A percentile compares a stretch with the other conserved stretches of the same genome.
Evolutionary conservation across 176 grass and related monocot species (phyloP).

Genomic region (Zoysia japonica): DNA sequence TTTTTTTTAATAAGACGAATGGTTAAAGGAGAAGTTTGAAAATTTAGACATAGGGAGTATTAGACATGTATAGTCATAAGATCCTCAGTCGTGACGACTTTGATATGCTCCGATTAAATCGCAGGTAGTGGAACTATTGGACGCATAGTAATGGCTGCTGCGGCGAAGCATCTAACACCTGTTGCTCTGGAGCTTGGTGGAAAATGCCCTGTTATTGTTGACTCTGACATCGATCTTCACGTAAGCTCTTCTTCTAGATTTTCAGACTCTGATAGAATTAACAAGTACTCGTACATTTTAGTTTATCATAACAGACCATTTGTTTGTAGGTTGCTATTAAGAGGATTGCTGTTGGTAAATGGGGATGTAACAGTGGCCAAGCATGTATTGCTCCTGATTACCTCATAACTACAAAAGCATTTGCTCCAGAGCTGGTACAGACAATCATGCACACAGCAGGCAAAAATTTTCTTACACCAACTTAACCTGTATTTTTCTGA

Average conservation of each 20-base stretch:
- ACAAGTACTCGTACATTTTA: neutral
- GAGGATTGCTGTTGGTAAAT: conserved; percentile 88
- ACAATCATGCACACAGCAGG: neutral
- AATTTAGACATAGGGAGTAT: too few relatives aligned
- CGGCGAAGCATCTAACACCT: conserved; percentile 87
- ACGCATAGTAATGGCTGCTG: conserved; percentile 75
- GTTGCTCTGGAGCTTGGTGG: conserved; percentile 89
- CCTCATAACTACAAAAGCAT: conserved; percentile 87
- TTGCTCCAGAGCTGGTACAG: conserved; percentile 76
- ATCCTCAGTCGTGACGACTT: neutral
- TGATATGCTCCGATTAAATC: neutral
- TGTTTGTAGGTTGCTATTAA: conserved; percentile 59
- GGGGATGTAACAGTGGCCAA: conserved; percentile 95
- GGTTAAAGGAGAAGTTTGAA: too few relatives aligned
- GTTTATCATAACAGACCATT: conserved; percentile 15
- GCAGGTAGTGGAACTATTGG: conserved; percentile 74
- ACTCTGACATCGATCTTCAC: conserved; percentile 71
- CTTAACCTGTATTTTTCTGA: conserved; percentile 4
- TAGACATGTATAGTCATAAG: neutral
- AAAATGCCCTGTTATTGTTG: conserved; percentile 88
- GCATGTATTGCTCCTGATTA: conserved; percentile 97
- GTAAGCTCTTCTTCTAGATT: conserved; percentile 44
- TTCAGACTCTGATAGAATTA: neutral
- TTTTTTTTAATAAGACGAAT: too few relatives aligned
- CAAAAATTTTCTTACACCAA: neutral